Evolutionary conservation across 306 rosid genomes (phyloP), one percentile per base, ranked within the genome.

Genomic region (Vigna mungo): DNA sequence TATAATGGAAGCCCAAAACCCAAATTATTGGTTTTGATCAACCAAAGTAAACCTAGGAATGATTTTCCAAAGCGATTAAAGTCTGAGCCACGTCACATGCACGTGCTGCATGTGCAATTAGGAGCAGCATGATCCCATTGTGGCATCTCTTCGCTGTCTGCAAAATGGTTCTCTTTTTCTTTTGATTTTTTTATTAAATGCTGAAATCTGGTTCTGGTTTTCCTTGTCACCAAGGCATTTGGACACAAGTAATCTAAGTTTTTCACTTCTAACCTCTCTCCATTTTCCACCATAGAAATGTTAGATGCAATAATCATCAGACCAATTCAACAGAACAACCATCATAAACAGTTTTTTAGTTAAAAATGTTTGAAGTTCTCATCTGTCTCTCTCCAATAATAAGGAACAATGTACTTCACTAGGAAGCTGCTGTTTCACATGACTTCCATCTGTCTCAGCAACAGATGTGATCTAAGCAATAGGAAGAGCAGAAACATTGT

Each of bases 351-450:
- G 0, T 64, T 2, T 34, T 39, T 68, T 25, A 72, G 49, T 66
- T 39, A 8, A 39, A 34, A 63, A 68, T 23, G 58, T 64, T 69
- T 59, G 18, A 81, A 76, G 41, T 67, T 44, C 23, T 52, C 15
- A 17, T 4, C 6, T 73, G 6, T 71, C 78, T 86, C 80, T 85
- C 84, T 87, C 89, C 85, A 84, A 86, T 88, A 59, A 92, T 82
- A 76, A 68, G 78, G 62, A 72, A 77, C 78, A 59, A 82, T 82
- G 78, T 37, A 43, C 82, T 84, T 90, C 85, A 79, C 73, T 46
- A 79, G 84, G 94, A 90, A 90, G 91, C 89, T 87, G 91, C 91
- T 71, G 75, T 83, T 83, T 90, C 97, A 88, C 93, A 88, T 91
- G 98, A 87, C 85, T 68, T 74, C 84, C 87, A 80, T 83, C 80